Base-by-base conservation (phyloP, 306 rosid species). In the Dalbergia cultrata region DNA sequence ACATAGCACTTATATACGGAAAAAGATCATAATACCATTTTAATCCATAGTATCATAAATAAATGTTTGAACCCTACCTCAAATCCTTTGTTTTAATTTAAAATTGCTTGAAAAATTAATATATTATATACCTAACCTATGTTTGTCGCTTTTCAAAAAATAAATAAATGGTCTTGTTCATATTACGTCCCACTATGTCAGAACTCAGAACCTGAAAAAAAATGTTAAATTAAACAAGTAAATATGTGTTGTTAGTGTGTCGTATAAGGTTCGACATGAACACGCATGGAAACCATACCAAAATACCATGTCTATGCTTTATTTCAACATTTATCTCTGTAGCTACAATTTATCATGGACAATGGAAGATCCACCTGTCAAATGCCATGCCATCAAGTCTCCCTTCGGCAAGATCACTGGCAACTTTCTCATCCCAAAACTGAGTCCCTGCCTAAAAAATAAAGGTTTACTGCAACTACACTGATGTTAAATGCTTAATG, bases 371-470 rank as follows among this genome's bases (percentile, higher is more conserved):
- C 72, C 84, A 95, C 99, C 99, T 91, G 73, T 93, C 99, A 91
- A 95, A 95, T 72, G 96, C 76, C 57, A 87, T 78, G 70, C 99
- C 97, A 85, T 93, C 93, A 60, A 95, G 91, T 78, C 90, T 86
- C 71, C 99, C 98, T 83, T 90, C 79, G 45, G 94, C 94, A 64
- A 93, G 96, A 75, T 87, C 95, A 59, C 79, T 88, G 75, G 98
- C 95, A 92, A 95, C 86, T 88, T 93, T 91, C 86, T 93, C 98
- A 56, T 95, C 98, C 99, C 99, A 95, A 91, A 95, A 95, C 70
- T 93, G 98, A 74, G 98, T 95, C 85, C 99, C 99, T 56, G 99
- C 99, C 99, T 93, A 65, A 45, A 82, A 86, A 83, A 33, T 4
- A 88, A 53, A 44, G 34, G 63, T 70, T 77, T 72, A 79, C 67